These are phyloP conservation scores for Sporobolomyces roseus DNA, from an alignment of 768 basidiomycete genomes.

Conservation along the genomic window DNA sequence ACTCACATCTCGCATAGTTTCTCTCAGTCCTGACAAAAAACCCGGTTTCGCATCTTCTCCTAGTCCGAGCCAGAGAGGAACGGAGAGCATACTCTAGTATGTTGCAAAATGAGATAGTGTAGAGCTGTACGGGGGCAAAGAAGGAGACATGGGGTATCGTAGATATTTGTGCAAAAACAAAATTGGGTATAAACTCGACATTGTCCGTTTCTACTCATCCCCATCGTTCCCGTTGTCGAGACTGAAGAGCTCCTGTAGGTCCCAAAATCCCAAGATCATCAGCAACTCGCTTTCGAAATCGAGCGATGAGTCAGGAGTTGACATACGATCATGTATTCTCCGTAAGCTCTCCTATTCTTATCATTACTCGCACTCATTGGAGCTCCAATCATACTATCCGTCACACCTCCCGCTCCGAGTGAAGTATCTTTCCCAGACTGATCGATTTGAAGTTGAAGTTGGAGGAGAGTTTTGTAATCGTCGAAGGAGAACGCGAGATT, in stretches of 20 bases:
- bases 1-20: no score
- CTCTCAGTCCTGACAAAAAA: no score
- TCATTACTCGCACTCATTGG: slow-evolving; percentile 20
- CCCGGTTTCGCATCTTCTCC: no score
- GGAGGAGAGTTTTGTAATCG: slow-evolving; percentile 86
- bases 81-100: no score
- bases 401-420: neutral
- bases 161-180: no score
- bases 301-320: neutral
- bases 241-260: slow-evolving; percentile 32
- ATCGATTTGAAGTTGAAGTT: slow-evolving; percentile 80
- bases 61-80: no score
- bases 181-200: neutral
- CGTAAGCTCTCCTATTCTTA: slow-evolving; percentile 23
- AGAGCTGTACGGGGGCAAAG: no score
- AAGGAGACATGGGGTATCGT: no score
- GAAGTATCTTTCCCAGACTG: slow-evolving; percentile 47
- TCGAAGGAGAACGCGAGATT: slow-evolving; percentile 71
- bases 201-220: slow-evolving; percentile 12
- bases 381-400: slow-evolving; percentile 1
- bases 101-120: no score
- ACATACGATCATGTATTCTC: slow-evolving; percentile 34
- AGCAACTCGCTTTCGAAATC: no score
- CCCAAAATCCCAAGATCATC: no score
- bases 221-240: slow-evolving; percentile 31